Percentiles rank a stretch among this genome's conserved stretches.
phyloP scores from a whole-genome alignment of 2,329 filamentous ascomycete genomes.

The Xylariaceae sp. region DNA sequence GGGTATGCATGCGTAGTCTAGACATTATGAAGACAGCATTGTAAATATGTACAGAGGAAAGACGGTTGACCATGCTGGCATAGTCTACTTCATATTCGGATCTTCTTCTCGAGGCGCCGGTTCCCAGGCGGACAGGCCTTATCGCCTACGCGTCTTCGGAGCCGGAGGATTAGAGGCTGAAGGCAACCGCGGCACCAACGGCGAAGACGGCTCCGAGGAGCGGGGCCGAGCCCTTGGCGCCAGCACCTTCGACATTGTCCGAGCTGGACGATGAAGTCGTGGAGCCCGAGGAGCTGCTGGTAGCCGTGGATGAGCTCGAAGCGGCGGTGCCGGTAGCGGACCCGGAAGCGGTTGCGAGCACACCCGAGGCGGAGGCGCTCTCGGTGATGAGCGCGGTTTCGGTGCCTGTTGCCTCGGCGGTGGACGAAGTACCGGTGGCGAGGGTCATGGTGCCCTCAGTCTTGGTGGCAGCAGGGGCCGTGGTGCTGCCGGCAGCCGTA shows the following conservation, averaged over 20 bases:
- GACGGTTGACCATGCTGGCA: too few species aligned
- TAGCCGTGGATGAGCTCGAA: constrained; percentile 3
- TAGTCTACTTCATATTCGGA: too few species aligned
- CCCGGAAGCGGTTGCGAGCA: background rate
- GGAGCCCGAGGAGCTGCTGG: background rate
- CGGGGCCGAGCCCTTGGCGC: constrained; percentile 13
- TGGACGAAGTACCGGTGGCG: constrained; percentile 1
- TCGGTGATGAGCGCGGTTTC: background rate
- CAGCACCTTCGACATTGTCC: constrained; percentile 8
- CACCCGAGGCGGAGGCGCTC: background rate
- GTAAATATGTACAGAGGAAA: too few species aligned
- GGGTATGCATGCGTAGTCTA: too few species aligned
- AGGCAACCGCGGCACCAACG: constrained; percentile 19
- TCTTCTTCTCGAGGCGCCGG: background rate
- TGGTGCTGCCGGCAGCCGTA: constrained; percentile 1
- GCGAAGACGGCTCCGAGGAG: constrained; percentile 21
- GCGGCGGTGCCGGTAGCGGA: background rate
- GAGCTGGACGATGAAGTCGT: too few species aligned
- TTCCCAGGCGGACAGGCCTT: too few species aligned
- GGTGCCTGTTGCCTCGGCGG: background rate
- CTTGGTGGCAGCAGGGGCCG: constrained; percentile 4
- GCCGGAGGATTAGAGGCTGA: constrained; percentile 16
- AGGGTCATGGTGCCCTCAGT: constrained; percentile 4
- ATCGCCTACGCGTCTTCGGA: too few species aligned
- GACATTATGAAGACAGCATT: too few species aligned